Evolutionary conservation across 805 yeast species (phyloP).

Genomic region (Candida succiphila): DNA sequence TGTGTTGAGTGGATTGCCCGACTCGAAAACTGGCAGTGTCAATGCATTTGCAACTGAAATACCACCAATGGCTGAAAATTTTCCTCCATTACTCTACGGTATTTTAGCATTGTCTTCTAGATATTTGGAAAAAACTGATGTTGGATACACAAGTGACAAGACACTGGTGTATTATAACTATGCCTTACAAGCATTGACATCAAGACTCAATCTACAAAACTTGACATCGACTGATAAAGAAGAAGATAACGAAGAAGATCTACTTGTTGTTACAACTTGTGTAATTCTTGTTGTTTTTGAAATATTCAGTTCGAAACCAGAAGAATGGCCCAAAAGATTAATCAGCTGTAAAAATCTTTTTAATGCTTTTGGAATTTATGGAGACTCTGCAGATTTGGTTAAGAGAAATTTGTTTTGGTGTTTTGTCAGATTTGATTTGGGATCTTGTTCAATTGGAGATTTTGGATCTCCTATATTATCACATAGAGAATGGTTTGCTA

Average conservation of each 20-base stretch:
- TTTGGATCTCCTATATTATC: constrained; percentile 19
- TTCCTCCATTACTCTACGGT: constrained; percentile 16
- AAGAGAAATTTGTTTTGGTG: constrained; percentile 34
- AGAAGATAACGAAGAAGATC: constrained; percentile 1
- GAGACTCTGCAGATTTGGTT: constrained; percentile 22
- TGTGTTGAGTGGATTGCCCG: constrained; percentile 7
- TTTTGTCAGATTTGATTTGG: constrained; percentile 31
- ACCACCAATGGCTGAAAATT: constrained; percentile 28
- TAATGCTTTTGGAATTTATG: constrained; percentile 27
- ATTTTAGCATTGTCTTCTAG: constrained; percentile 20
- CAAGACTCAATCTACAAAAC: constrained; percentile 22
- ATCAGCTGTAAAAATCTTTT: constrained; percentile 29
- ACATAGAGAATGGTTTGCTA: constrained; percentile 21
- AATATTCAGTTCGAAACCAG: constrained; percentile 28
- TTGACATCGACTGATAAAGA: neutral
- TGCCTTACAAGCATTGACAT: constrained; percentile 22
- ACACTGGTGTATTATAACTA: constrained; percentile 19
- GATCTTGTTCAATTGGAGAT: constrained; percentile 21
- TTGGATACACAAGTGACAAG: constrained; percentile 13
- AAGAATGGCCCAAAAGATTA: constrained; percentile 28
- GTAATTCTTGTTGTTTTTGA: constrained; percentile 32
- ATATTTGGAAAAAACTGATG: constrained; percentile 13
- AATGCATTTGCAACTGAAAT: constrained; percentile 24
- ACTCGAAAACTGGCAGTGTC: constrained; percentile 2
- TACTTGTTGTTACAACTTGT: constrained; percentile 24